Base-by-base conservation (phyloP, 306 rosid species). In the Fragaria nilgerrensis region DNA sequence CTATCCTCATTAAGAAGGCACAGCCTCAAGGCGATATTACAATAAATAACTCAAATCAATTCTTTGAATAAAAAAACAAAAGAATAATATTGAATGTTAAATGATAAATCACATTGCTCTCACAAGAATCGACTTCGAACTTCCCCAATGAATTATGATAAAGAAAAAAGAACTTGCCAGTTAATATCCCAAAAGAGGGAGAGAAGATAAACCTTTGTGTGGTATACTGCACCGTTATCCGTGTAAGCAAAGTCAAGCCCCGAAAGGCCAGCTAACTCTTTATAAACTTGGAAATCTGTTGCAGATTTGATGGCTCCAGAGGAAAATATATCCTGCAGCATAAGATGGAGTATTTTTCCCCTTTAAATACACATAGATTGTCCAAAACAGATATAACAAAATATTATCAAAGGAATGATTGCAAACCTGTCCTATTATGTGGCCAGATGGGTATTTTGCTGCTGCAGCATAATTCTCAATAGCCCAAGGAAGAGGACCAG, bases 401-500 rank as follows among this genome's bases (percentile, higher is more conserved):
- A 25, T 76, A 56, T 25, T 23, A 49, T 73, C 74, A 74, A 41
- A 39, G 75, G 43, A 68, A 70, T 75, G 56, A 71, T 27, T 23
- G 70, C 88, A 79, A 78, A 94, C 97, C 97, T 95, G 96, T 53
- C 89, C 87, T 47, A 88, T 84, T 70, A 75, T 82, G 83, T 90
- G 95, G 84, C 90, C 97, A 77, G 93, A 84, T 25, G 97, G 98
- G 71, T 92, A 92, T 83, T 95, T 95, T 50, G 98, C 97, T 69
- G 69, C 95, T 55, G 64, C 72, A 19, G 98, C 98, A 79, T 82
- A 95, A 75, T 78, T 90, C 82, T 95, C 98, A 70, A 92, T 84
- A 81, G 97, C 93, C 96, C 96, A 91, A 36, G 98, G 93, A 88
- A 88, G 83, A 71, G 98, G 92, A 84, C 98, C 98, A 78, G 97